Base-by-base conservation (phyloP, 306 rosid species). In the Senna siamea region DNA sequence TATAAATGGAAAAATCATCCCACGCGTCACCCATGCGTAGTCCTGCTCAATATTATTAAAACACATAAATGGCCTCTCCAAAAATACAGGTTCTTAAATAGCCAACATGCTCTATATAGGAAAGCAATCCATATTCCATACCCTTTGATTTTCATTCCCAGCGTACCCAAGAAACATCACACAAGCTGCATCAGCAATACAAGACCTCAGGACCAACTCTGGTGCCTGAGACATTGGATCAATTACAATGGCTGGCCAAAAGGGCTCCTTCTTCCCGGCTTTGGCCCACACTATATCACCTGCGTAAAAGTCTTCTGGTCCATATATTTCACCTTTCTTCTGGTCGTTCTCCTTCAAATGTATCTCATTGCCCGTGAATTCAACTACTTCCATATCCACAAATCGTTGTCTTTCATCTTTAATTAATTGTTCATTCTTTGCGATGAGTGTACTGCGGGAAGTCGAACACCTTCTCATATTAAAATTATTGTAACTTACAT, bases 11-110 rank as follows among this genome's bases (percentile, higher is more conserved):
- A 88, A 93, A 69, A 93, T 89, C 85, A 76, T 86, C 74, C 92
- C 97, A 73, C 87, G 73, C 85, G 80, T 89, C 53, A 93, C 94
- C 98, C 98, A 93, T 41, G 97, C 98, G 82, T 91, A 93, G 84
- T 93, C 98, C 98, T 93, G 96, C 28, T 78, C 78, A 69, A 59
- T 41, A 75, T 76, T 76, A 77, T 57, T 5, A 37, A 75, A 72
- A 5, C 62, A 73, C 46, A 82, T 55, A 59, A 74, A 80, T 35
- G 60, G 41, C 28, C 77, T 69, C 72, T 58, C 47, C 60, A 62
- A 80, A 37, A 56, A 47, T 35, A 54, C 41, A 58, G 14, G 13
- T 43, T 69, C 7, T 47, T 56, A 71, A 20, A 81, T 9, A 70
- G 40, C 35, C 73, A 71, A 56, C 13, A 72, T 55, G 76, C 59